Evolutionary conservation across 306 rosid genomes (phyloP), one percentile per base, ranked within the genome.

Genomic region (Prunus armeniaca): DNA sequence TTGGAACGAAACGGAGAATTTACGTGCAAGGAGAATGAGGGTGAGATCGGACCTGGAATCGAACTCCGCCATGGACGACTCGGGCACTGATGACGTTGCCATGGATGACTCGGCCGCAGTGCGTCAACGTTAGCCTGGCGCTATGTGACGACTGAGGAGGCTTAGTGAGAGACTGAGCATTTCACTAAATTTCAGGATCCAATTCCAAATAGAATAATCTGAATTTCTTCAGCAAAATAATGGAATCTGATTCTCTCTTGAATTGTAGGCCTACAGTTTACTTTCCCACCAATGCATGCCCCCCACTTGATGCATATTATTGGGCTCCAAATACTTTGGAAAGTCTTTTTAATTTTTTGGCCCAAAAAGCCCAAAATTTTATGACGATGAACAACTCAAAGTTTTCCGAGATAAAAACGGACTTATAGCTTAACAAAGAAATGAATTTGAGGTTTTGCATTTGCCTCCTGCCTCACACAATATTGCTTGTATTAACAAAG

Each of bases 31-130:
- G 67, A 82, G 52, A 30, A 51, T 60, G 71, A 72, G 65, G 75
- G 15, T 38, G 74, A 30, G 71, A 79, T 61, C 57, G 64, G 25
- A 93, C 98, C 98, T 84, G 46, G 83, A 77, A 79, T 76, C 47
- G 28, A 83, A 69, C 27, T 79, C 85, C 57, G 73, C 88, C 92
- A 79, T 73, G 65, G 78, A 56, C 9, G 76, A 25, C 38, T 41
- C 67, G 67, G 67, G 43, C 9, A 30, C 67, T 28, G 67, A 15
- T n/a, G 84, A 69, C 32, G 72, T 82, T 51, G 78, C 87, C 92
- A 79, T 71, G 67, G 78, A 65, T 20, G 76, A 38, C 51, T 55
- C 68, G 12, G 85, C 12, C 82, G 68, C 78, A 27, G 38, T 43
- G 87, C 64, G 75, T 63, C 60, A 38, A 56, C 28, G 66, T 18